Base-by-base conservation (phyloP, 2,329 filamentous ascomycete species). In the Boeremia exigua region DNA sequence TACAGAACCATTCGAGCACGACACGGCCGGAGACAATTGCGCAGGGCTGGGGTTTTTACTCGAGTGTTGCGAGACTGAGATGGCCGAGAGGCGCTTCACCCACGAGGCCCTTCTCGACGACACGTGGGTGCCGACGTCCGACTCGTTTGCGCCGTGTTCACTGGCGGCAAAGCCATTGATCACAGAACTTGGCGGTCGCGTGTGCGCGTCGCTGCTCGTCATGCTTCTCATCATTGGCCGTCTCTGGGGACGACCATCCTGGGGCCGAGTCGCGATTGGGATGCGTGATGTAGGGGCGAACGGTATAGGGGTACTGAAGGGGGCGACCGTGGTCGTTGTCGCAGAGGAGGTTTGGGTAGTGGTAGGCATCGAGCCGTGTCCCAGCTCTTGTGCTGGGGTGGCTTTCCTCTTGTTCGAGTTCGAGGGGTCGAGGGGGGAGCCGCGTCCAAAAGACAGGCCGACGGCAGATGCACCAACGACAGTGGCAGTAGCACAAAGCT, bases 71-170 rank as follows among this genome's bases (percentile, higher is more conserved):
- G 79, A 80, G 25, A 86, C 89, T 17, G 88, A 88, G 23, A 88
- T 84, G 39, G 85, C 79, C 23, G 89, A 91, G 34, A 92, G 77
- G 45, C 88, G 85, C 64, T 86, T 85, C 61, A 92, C 86, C 90
- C 90, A 93, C 27, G 88, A 91, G 50, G 80, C 75, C 23, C 81
- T 78, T 30, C 70, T 61, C 39, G 69, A 61, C 43, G 80, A 75
- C 37, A 65, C 48, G 47, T 63, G 58, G 33, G 60, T 52, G 32
- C 58, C 42, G 11, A 60, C 49, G 44, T 75, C 71, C 34, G 61
- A 53, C 45, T 71, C 68, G 43, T 67, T 66, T 28, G 60, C 61
- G 28, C 66, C 63, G 39, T 62, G 59, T 58, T 56, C 48, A 34
- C 53, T 47, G 27, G 66, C 56, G 11, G 59, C 54, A 58, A 60